Evolutionary conservation across 2,329 filamentous ascomycete species (phyloP).

Genomic region (Alternaria burnsii): DNA sequence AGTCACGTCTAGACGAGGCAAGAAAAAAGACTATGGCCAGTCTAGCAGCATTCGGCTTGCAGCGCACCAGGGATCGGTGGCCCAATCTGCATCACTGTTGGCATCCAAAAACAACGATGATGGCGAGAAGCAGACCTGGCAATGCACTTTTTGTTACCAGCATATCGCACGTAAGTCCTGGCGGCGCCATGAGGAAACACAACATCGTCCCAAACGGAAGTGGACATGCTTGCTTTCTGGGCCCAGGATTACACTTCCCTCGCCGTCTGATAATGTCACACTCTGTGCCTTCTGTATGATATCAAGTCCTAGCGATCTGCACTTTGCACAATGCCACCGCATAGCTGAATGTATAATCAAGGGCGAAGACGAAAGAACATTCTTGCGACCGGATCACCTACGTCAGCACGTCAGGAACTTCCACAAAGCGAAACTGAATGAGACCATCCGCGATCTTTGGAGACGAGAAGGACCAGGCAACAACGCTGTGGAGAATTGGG

Average conservation of each 20-base stretch:
- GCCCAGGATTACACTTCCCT: slow-evolving; percentile 28
- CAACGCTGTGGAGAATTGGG: slow-evolving; percentile 31
- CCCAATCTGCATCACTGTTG: slow-evolving; percentile 10
- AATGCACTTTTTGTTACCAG: slow-evolving; percentile 46
- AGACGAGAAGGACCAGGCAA: slow-evolving; percentile 29
- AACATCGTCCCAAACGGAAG: slow-evolving; percentile 44
- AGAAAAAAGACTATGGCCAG: slow-evolving; percentile 49
- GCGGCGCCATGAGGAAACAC: slow-evolving; percentile 50
- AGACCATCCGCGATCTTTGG: slow-evolving; percentile 41
- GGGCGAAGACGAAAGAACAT: slow-evolving; percentile 39
- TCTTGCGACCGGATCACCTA: slow-evolving; percentile 45
- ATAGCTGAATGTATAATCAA: slow-evolving; percentile 44
- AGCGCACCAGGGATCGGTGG: slow-evolving; percentile 18
- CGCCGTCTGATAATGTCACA: slow-evolving; percentile 10
- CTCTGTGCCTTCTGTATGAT: slow-evolving; percentile 44
- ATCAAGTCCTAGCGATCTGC: slow-evolving; percentile 39
- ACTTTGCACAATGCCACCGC: slow-evolving; percentile 39
- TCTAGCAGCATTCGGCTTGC: slow-evolving; percentile 22
- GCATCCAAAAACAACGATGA: neutral
- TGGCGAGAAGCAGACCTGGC: slow-evolving; percentile 37
- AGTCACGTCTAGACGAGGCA: slow-evolving; percentile 39
- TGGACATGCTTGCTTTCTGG: slow-evolving; percentile 47
- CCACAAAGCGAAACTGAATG: slow-evolving; percentile 34
- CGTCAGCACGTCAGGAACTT: slow-evolving; percentile 48
- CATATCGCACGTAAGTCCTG: slow-evolving; percentile 45